A percentile compares a stretch with the other conserved stretches of the same genome.
Conservation (phyloP, 192 early-diverging fungal species). For the Phlyctochytrium arcticum region DNA sequence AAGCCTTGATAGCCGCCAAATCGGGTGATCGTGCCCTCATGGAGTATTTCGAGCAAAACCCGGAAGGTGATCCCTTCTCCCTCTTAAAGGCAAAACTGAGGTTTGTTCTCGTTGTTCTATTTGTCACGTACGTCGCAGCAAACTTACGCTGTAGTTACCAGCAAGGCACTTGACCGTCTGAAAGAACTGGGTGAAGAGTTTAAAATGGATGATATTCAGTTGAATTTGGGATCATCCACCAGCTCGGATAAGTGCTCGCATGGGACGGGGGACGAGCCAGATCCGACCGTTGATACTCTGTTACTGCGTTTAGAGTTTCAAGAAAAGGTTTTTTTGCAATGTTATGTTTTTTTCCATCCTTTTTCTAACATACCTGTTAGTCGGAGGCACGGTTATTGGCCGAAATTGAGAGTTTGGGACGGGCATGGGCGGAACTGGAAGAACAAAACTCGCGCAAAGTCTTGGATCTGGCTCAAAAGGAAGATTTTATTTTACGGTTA, state of each 20-base stretch:
- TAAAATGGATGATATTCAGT: too few species aligned
- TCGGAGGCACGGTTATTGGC: slow-evolving; percentile 51
- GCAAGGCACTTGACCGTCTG: too few species aligned
- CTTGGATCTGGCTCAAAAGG: slow-evolving; percentile 68
- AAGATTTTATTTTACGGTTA: slow-evolving; percentile 72
- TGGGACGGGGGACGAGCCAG: too few species aligned
- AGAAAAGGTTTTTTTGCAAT: too few species aligned
- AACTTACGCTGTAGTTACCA: background rate
- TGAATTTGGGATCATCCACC: too few species aligned
- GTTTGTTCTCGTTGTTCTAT: too few species aligned
- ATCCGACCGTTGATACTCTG: too few species aligned
- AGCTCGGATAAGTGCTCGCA: too few species aligned
- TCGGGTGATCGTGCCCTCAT: slow-evolving; percentile 32
- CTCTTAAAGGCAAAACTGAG: slow-evolving; percentile 25
- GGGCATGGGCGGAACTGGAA: slow-evolving; percentile 74
- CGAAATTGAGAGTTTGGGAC: slow-evolving; percentile 64
- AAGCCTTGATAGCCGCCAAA: slow-evolving; percentile 33
- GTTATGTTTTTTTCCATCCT: too few species aligned
- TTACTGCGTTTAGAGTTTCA: too few species aligned
- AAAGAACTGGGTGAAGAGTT: background rate
- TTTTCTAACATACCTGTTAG: slow-evolving; percentile 17
- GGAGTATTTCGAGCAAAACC: slow-evolving; percentile 37
- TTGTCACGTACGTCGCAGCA: too few species aligned
- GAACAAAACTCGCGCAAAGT: slow-evolving; percentile 79
- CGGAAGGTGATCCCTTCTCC: slow-evolving; percentile 29